Evolutionary conservation across 495 filamentous ascomycete genomes (phyloP).

Genomic region (Rhizodiscina lignyota): DNA sequence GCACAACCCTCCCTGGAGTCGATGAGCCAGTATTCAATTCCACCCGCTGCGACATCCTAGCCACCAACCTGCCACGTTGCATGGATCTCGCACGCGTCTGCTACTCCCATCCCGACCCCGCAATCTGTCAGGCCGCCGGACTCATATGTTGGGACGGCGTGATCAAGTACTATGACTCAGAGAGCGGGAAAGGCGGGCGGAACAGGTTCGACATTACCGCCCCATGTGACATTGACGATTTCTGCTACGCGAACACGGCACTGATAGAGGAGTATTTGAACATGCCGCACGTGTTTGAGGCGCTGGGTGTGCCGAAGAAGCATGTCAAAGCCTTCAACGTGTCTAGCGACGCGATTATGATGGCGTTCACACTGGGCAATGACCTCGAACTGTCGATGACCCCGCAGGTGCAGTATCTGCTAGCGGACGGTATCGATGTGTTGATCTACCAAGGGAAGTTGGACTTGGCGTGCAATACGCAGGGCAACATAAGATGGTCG

Average conservation of each 20-base stretch:
- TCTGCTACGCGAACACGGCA: slow-evolving; percentile 22
- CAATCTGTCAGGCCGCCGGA: too few species aligned
- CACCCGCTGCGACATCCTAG: too few species aligned
- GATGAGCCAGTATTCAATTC: too few species aligned
- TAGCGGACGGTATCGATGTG: slow-evolving; percentile 21
- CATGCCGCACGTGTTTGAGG: slow-evolving; percentile 16
- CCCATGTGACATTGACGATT: slow-evolving; percentile 19
- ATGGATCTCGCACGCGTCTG: too few species aligned
- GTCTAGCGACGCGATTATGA: slow-evolving; percentile 6
- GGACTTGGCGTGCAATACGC: slow-evolving; percentile 30
- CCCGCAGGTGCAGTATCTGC: slow-evolving; percentile 19
- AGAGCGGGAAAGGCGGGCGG: slow-evolving; percentile 20
- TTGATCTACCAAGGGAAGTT: slow-evolving; percentile 32
- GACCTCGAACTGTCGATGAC: slow-evolving; percentile 14
- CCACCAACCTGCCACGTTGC: too few species aligned
- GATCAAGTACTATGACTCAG: slow-evolving; percentile 21
- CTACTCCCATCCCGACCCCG: too few species aligned
- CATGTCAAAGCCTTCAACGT: slow-evolving; percentile 18
- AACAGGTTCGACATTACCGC: slow-evolving; percentile 27
- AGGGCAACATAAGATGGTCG: slow-evolving; percentile 26
- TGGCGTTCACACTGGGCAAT: slow-evolving; percentile 17
- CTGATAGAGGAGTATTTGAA: slow-evolving; percentile 24
- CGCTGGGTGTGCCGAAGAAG: slow-evolving; percentile 16
- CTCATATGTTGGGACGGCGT: slow-evolving; percentile 22
- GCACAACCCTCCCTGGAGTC: too few species aligned